Evolutionary conservation across 2,329 filamentous ascomycete genomes (phyloP), one percentile per base, ranked within the genome.

Genomic region (Cladosporium cucumerinum): DNA sequence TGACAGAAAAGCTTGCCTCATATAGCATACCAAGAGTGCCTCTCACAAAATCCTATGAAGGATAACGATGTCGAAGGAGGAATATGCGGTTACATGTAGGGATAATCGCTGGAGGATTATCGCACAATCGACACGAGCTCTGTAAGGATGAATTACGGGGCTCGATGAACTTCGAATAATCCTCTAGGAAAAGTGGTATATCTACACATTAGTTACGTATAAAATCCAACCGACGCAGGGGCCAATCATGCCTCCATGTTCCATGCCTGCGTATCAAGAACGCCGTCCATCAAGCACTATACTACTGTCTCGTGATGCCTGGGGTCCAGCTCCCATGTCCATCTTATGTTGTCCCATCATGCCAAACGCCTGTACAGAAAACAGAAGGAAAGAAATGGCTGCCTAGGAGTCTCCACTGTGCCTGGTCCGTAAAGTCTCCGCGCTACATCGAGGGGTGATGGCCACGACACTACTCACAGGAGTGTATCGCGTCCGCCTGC

Each of bases 401-500:
- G 51, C 18, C 30, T 51, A 62, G 8, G 60, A 62, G 18, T 62
- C 60, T 11, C 60, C 60, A 26, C 60, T 62, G 16, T 30, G 49
- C 28, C 52, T 58, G 2, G 74, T 76, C 30, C 73, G 66, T 32
- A 78, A 68, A 11, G 78, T 80, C 62, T 80, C 78, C 51, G 73
- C 71, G 67, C 78, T 80, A 25, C 75, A 72, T 63, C 79, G 71
- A 5, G 77, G 75, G 55, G 75, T 78, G 39, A 78, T 74, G 58
- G 78, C 78, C 32, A 78, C 68, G 6, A 81, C 73, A 65, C 78
- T 80, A 72, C 78, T 80, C 21, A 76, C 75, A 5, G 77, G 74
- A 12, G 77, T 78, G 36, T 72, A 73, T 26, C 75, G 63, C 21
- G 67, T 67, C 18, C 59, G 52, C 25, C 66, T 64, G 18, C 66